Evolutionary conservation across 805 yeast genomes (phyloP), one percentile per base, ranked within the genome.

Genomic region (Kodamaea laetipori): DNA sequence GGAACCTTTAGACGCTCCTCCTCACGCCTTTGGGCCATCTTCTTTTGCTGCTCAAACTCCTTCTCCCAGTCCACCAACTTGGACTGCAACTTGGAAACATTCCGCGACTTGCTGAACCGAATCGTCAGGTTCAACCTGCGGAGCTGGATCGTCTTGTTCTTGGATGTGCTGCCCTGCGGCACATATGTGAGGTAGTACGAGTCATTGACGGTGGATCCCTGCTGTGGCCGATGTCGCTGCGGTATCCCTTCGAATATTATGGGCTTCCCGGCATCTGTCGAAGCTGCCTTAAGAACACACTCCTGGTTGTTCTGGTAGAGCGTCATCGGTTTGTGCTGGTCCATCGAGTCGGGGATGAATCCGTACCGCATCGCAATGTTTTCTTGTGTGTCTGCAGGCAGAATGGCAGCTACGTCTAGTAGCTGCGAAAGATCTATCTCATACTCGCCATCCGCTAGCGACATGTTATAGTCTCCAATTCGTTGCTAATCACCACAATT

Each of bases 391-490:
- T 44, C 38, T 13, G 27, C 39, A 19, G 44, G 47, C 30, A 48
- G 50, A 25, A 30, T 40, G 19, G 52, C 46, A 11, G 50, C 39
- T 10, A 45, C 33, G 28, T 45, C 47, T 17, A 47, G 42, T 12
- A 64, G 51, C n/a, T 48, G 56, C 39, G 64, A 54, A 35, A 69
- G 50, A 44, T 70, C 75, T 28, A 71, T 61, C 19, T 67, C 74
- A 52, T 71, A 71, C 48, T 71, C 76, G 12, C 76, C 76, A 53
- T 71, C 74, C 12, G 68, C 58, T 28, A 65, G 47, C n/a, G 55
- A 51, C 69, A 64, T 64, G 41, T 2, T 37, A 25, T 27, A 11
- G 17, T 17, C 31, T 4, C 31, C 6, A 27, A 26, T 13, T 26
- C 10, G 7, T 27, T 17, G 15, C n/a, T n/a, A n/a, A n/a, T n/a